These are phyloP conservation scores for Toxicodendron radicans DNA, from an alignment of 345 rosid genomes.

Conservation along the genomic window DNA sequence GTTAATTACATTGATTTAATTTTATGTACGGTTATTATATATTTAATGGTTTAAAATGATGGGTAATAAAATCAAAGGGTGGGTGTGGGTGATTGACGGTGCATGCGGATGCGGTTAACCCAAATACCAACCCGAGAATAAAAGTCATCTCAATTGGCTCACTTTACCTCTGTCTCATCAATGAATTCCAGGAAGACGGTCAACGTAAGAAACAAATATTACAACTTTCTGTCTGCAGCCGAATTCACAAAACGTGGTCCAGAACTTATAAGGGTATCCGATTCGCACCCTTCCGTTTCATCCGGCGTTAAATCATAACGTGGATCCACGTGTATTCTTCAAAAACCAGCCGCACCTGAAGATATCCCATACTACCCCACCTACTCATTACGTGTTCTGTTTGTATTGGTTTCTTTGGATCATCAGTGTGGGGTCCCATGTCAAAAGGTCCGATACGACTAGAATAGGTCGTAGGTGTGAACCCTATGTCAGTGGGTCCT, in stretches of 20 bases:
- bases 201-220: constrained; percentile 3
- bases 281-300: constrained; percentile 9
- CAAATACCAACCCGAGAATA: neutral
- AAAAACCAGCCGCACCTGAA: neutral
- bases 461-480: constrained; percentile 30
- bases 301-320: constrained; percentile 12
- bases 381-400: neutral
- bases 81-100: neutral
- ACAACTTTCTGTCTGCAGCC: neutral
- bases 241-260: constrained; percentile 14
- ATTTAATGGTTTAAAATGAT: no score
- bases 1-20: no score
- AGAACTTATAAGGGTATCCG: neutral
- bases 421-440: neutral
- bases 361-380: neutral
- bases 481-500: constrained; percentile 19
- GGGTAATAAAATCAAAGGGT: neutral
- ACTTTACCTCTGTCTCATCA: neutral
- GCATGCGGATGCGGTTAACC: neutral
- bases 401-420: neutral
- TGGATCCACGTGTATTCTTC: constrained; percentile 1
- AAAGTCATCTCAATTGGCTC: constrained; percentile 14
- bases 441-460: constrained; percentile 16
- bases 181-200: neutral
- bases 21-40: no score